Base-by-base conservation (phyloP, 2,329 filamentous ascomycete genomes). In the Talaromyces funiculosus region DNA sequence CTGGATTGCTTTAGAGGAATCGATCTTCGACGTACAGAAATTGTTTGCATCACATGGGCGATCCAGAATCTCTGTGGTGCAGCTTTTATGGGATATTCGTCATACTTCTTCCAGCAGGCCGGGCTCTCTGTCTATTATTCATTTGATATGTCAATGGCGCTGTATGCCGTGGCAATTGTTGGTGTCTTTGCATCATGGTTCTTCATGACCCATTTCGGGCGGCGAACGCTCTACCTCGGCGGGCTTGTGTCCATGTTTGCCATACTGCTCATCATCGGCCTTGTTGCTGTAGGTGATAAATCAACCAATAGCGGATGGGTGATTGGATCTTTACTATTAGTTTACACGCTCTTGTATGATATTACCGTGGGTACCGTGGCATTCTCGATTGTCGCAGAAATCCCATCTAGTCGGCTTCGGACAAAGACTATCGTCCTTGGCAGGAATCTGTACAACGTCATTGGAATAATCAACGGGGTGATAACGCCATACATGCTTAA, bases 401-500 rank as follows among this genome's bases (percentile, higher is more conserved):
- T 96, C 24, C 91, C 90, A 0, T 91, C 90, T 0, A 85, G 90
- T 16, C 84, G 92, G 1, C 81, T 96, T 35, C 89, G 92, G 70
- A 92, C 94, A 77, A 96, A 96, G 80, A 96, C 92, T 0, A 88
- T 96, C 20, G 91, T 94, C 1, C 82, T 96, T 3, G 91, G 89
- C 1, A 87, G 92, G 59, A 90, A 90, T 67, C 77, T 91, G 51
- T 90, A 89, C 80, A 92, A 94, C 68, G 78, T 96, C 54, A 88
- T 92, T 42, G 87, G 84, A 63, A 96, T 96, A 65, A 77, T 96
- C 67, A 90, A 86, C 71, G 87, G 86, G 53, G 87, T 96, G 3
- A 75, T 96, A 38, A 94, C 90, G 0, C 92, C 92, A 0, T 95
- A 95, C 76, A 96, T 96, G 92, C 82, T 96, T 38, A 96, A 96